phyloP scores from a whole-genome alignment of 768 basidiomycete genomes.

The Sporobolomyces phaffii region DNA sequence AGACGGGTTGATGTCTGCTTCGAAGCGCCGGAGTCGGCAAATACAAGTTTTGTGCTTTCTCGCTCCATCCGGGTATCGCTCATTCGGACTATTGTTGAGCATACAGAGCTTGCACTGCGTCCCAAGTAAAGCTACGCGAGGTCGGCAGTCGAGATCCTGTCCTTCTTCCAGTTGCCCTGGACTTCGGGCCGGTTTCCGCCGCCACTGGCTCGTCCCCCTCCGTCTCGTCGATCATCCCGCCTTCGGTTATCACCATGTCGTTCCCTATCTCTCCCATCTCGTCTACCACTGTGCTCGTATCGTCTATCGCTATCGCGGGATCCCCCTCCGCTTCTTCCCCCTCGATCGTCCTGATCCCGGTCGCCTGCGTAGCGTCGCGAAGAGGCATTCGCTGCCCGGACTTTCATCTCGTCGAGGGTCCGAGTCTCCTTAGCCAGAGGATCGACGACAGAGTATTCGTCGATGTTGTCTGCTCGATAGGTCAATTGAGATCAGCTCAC shows the following conservation, averaged over 20 bases:
- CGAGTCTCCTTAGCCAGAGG: slow-evolving; percentile 31
- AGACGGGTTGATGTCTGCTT: no score
- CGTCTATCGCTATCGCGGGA: neutral
- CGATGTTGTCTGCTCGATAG: slow-evolving; percentile 6
- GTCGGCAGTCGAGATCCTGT: slow-evolving; percentile 23
- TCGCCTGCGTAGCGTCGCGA: slow-evolving; percentile 23
- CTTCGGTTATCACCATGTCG: neutral
- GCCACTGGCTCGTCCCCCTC: neutral
- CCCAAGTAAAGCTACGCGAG: slow-evolving; percentile 10
- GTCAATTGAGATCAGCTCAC: neutral
- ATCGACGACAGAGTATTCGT: slow-evolving; percentile 36
- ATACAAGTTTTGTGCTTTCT: no score
- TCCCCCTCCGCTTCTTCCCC: neutral
- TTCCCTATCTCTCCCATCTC: neutral
- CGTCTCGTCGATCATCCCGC: neutral
- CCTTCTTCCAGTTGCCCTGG: slow-evolving; percentile 24
- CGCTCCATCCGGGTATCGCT: no score
- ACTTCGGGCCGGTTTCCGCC: slow-evolving; percentile 28
- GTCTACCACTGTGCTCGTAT: neutral
- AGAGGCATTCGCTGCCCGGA: neutral
- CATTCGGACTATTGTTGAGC: no score
- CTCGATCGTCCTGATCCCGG: neutral
- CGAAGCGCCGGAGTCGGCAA: no score
- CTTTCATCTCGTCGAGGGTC: slow-evolving; percentile 32
- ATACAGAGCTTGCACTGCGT: no score